phyloP scores from a whole-genome alignment of 139 green algal species.

The Chlorella sp. region DNA sequence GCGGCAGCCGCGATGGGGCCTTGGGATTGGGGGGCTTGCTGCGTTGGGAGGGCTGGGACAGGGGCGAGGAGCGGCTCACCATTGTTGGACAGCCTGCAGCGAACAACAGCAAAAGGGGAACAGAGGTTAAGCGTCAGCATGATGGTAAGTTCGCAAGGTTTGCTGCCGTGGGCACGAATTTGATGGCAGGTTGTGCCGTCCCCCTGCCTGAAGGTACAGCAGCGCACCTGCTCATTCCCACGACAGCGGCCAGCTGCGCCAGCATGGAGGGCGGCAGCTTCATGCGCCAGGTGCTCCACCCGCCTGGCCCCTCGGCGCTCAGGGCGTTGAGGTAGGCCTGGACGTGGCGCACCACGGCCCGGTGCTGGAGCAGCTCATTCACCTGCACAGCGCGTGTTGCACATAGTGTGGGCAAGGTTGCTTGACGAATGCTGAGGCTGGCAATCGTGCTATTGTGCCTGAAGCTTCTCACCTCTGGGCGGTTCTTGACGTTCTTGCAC shows the following conservation, averaged over 20 bases:
- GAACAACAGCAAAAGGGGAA: too few species aligned
- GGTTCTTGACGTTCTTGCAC: slow-evolving; percentile 16
- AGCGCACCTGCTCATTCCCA: slow-evolving; percentile 1
- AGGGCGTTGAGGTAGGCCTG: slow-evolving; percentile 33
- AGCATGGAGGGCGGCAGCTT: slow-evolving; percentile 30
- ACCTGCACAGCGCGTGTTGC: too few species aligned
- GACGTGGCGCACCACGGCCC: slow-evolving; percentile 10
- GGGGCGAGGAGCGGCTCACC: too few species aligned
- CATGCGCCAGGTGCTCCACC: slow-evolving; percentile 43
- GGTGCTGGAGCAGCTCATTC: slow-evolving; percentile 28
- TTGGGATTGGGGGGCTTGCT: too few species aligned
- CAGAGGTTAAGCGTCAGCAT: too few species aligned
- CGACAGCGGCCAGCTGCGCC: slow-evolving; percentile 11
- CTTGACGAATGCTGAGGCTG: neutral
- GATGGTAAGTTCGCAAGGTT: too few species aligned
- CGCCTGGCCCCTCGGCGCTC: slow-evolving; percentile 11
- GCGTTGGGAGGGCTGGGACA: too few species aligned
- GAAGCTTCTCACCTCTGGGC: slow-evolving; percentile 14
- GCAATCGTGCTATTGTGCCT: neutral
- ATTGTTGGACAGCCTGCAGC: too few species aligned
- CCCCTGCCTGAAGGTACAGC: too few species aligned
- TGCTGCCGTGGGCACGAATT: too few species aligned
- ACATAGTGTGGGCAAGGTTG: neutral
- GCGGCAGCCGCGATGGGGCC: too few species aligned
- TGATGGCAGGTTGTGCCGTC: too few species aligned